Evolutionary conservation across 176 grass and related monocot genomes (phyloP).

Genomic region (Lolium rigidum): DNA sequence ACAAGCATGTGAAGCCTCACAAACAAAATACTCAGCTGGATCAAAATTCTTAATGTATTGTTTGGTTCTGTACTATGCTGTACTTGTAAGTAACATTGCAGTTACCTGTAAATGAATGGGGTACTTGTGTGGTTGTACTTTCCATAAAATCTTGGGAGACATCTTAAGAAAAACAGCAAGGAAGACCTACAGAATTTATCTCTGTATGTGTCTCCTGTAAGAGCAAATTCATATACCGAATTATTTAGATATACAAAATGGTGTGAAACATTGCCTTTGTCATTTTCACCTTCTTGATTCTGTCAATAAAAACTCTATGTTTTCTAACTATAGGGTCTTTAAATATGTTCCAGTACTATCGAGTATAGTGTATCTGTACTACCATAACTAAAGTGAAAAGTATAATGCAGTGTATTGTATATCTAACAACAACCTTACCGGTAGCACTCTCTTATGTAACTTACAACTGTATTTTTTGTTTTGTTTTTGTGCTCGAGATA

Average conservation of each 20-base stretch:
- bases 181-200: background rate
- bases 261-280: background rate
- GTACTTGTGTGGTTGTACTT: background rate
- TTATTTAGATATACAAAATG: slow-evolving; percentile 28
- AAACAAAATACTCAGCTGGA: background rate
- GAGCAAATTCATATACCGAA: background rate
- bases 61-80: background rate
- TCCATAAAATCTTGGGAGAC: background rate
- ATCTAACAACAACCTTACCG: background rate
- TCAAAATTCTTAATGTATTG: background rate
- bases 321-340: slow-evolving; percentile 19
- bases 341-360: slow-evolving; percentile 2
- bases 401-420: background rate
- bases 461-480: background rate
- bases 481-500: background rate
- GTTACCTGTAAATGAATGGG: background rate
- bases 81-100: background rate
- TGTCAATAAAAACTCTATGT: slow-evolving; percentile 11
- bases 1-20: background rate
- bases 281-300: slow-evolving; percentile 1
- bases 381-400: background rate
- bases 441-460: background rate
- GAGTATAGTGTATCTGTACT: background rate
- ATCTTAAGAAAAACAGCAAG: background rate
- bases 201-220: background rate